Evolutionary conservation across 768 basidiomycete species (phyloP).

Genomic region (Asterophora lycoperdoides): DNA sequence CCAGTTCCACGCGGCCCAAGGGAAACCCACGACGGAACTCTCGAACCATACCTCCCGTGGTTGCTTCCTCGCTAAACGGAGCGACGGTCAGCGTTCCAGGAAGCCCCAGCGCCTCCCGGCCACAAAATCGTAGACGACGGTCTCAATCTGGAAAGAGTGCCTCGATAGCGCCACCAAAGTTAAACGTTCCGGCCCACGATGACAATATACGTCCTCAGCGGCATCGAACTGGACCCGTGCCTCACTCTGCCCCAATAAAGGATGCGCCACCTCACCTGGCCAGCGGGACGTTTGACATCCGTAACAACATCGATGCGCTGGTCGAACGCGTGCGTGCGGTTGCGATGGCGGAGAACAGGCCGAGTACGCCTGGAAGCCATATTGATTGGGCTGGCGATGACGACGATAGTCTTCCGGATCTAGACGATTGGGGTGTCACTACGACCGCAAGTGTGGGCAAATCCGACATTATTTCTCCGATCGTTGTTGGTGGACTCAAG

Average conservation of each 20-base stretch:
- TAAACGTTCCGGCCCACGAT: conserved; percentile 29
- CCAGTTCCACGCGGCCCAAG: conserved; percentile 24
- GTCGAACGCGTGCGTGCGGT: conserved; percentile 74
- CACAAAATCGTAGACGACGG: conserved; percentile 47
- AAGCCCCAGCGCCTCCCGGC: conserved; percentile 31
- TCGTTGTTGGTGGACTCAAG: conserved; percentile 58
- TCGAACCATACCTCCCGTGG: conserved; percentile 26
- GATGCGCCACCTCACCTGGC: conserved; percentile 59
- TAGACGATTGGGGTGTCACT: conserved; percentile 81
- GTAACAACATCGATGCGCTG: conserved; percentile 66
- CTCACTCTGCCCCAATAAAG: conserved; percentile 42
- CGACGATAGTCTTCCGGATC: conserved; percentile 75
- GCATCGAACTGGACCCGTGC: conserved; percentile 24
- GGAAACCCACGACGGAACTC: conserved; percentile 31
- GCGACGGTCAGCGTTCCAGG: conserved; percentile 13
- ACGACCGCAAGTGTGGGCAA: conserved; percentile 31
- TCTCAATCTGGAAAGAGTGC: conserved; percentile 35
- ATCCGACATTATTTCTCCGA: conserved; percentile 58
- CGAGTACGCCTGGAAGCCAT: conserved; percentile 70
- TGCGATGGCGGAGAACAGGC: conserved; percentile 64
- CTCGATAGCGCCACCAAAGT: conserved; percentile 24
- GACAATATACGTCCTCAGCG: conserved; percentile 31
- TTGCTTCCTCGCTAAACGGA: conserved; percentile 20
- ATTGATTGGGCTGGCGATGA: conserved; percentile 91
- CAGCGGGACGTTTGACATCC: conserved; percentile 39